Conservation (phyloP, 768 basidiomycete genomes). For the Postia placenta region DNA sequence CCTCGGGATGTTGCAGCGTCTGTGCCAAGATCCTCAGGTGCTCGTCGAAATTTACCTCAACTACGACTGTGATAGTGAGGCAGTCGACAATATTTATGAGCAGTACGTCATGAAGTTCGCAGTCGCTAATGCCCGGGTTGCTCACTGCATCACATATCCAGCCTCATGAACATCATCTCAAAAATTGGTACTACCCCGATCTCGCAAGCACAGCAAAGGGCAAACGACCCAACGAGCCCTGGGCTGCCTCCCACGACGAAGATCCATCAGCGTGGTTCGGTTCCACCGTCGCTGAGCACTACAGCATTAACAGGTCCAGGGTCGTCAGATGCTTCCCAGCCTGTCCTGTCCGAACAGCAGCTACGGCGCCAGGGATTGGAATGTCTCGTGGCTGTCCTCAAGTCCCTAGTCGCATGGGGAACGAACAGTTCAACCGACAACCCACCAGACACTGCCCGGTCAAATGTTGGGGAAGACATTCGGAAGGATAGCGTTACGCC, state of each 20-base stretch:
- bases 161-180: slow-evolving; percentile 92
- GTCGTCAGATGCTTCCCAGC: slow-evolving; percentile 57
- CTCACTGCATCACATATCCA: slow-evolving; percentile 22
- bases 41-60: slow-evolving; percentile 98
- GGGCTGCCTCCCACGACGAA: slow-evolving; percentile 48
- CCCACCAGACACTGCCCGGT: slow-evolving; percentile 41
- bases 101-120: slow-evolving; percentile 68
- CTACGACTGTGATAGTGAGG: slow-evolving; percentile 96
- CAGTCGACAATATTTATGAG: slow-evolving; percentile 96
- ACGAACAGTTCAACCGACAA: slow-evolving; percentile 38
- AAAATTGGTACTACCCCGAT: slow-evolving; percentile 71
- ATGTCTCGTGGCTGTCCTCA: slow-evolving; percentile 81
- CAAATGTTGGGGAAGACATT: slow-evolving; percentile 47
- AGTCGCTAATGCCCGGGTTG: too few species aligned
- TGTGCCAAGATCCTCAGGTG: slow-evolving; percentile 96
- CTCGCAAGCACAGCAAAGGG: slow-evolving; percentile 41
- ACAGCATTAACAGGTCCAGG: slow-evolving; percentile 60
- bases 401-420: slow-evolving; percentile 90
- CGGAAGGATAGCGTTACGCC: slow-evolving; percentile 46
- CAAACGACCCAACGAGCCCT: slow-evolving; percentile 55
- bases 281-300: slow-evolving; percentile 62
- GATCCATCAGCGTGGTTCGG: slow-evolving; percentile 31
- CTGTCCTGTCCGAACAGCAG: slow-evolving; percentile 77
- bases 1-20: slow-evolving; percentile 76
- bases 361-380: slow-evolving; percentile 91